These are phyloP conservation scores for Suhomyces bribrorum DNA, from an alignment of 1,139 yeast species.

Conservation along the genomic window DNA sequence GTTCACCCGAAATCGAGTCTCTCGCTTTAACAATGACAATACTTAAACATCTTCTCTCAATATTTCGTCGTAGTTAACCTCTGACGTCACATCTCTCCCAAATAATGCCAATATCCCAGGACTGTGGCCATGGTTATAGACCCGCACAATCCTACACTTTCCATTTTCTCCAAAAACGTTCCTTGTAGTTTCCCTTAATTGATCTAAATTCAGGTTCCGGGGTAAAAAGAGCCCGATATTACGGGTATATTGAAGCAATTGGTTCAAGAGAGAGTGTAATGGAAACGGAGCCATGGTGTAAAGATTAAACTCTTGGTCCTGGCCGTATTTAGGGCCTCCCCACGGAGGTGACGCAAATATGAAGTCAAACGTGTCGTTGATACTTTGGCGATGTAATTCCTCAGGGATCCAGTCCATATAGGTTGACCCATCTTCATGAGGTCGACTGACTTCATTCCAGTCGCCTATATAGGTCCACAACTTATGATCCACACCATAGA, in stretches of 20 bases:
- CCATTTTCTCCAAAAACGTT: conserved; percentile 46
- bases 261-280: conserved; percentile 44
- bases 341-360: conserved; percentile 92
- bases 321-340: conserved; percentile 83
- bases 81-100: conserved; percentile 37
- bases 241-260: conserved; percentile 43
- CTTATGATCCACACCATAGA: conserved; percentile 60
- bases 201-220: conserved; percentile 61
- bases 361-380: conserved; percentile 52
- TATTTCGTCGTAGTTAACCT: conserved; percentile 3
- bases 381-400: conserved; percentile 15
- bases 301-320: conserved; percentile 19
- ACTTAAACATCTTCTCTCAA: conserved; percentile 3
- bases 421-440: conserved; percentile 18
- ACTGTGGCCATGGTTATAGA: conserved; percentile 41
- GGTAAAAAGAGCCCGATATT: conserved; percentile 79
- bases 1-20: no score
- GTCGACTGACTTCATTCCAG: conserved; percentile 48
- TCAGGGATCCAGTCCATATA: conserved; percentile 34
- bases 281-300: conserved; percentile 49
- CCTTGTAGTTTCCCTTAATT: conserved; percentile 50
- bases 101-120: conserved; percentile 63
- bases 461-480: conserved; percentile 55
- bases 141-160: conserved; percentile 50
- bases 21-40: no score